Conservation (phyloP, 148 eudicot species). For the Arctostaphylos glauca region DNA sequence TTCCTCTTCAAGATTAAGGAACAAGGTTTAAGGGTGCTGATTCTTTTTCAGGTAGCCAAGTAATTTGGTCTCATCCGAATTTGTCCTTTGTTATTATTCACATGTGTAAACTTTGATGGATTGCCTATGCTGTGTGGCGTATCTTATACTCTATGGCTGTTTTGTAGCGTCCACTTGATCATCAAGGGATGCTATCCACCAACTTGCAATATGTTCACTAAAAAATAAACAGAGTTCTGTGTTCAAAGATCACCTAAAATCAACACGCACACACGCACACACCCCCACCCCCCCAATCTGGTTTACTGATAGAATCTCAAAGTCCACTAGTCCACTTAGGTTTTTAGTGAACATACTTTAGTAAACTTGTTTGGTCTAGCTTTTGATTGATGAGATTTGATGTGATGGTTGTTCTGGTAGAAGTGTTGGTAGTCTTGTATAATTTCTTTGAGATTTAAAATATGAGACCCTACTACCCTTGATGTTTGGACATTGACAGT, state of each 20-base stretch:
- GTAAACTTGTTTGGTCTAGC: background rate
- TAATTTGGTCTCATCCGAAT: background rate
- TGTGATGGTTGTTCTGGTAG: background rate
- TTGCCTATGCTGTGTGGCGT: background rate
- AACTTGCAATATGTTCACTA: background rate
- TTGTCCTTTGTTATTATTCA: background rate
- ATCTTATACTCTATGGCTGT: background rate
- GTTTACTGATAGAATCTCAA: background rate
- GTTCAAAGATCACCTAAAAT: slow-evolving; percentile 14
- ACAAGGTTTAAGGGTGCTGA: slow-evolving; percentile 50
- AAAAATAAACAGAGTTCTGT: background rate
- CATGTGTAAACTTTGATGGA: background rate
- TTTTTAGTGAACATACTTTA: background rate
- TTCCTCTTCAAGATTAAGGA: slow-evolving; percentile 47
- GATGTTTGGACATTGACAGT: slow-evolving; percentile 29
- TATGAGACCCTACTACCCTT: background rate
- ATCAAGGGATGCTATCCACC: background rate
- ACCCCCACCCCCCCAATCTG: background rate
- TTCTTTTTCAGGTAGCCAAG: slow-evolving; percentile 65
- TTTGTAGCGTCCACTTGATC: background rate
- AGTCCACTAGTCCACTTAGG: background rate
- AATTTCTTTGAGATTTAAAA: background rate
- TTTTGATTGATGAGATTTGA: background rate
- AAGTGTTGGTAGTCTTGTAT: background rate
- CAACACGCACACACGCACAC: background rate